These are phyloP conservation scores for Clonostachys solani DNA, from an alignment of 2,329 filamentous ascomycete species.

Conservation along the genomic window DNA sequence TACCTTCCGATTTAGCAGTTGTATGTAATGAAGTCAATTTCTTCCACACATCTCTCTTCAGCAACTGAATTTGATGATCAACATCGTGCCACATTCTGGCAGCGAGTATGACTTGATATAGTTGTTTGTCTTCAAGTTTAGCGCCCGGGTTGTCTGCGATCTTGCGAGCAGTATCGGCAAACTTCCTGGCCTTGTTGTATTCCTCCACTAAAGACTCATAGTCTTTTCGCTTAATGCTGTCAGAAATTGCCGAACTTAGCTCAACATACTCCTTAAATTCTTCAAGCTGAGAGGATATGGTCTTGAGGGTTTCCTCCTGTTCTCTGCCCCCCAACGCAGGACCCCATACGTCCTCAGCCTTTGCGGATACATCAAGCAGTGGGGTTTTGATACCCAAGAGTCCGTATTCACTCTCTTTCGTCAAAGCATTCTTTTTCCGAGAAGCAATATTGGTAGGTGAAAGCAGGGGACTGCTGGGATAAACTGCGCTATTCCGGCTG, in stretches of 20 bases:
- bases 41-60: conserved; percentile 89
- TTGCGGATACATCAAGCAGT: conserved; percentile 83
- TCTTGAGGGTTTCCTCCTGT: conserved; percentile 82
- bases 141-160: conserved; percentile 55
- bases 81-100: conserved; percentile 95
- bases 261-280: conserved; percentile 80
- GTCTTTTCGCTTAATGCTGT: conserved; percentile 86
- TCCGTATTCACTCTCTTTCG: conserved; percentile 90
- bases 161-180: conserved; percentile 72
- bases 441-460: conserved; percentile 43
- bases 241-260: conserved; percentile 70
- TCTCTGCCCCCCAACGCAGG: conserved; percentile 88
- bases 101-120: conserved; percentile 83
- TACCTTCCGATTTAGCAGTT: conserved; percentile 41
- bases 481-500: conserved; percentile 55
- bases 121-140: conserved; percentile 69
- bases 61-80: conserved; percentile 76
- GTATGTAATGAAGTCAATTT: conserved; percentile 67
- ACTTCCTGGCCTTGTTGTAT: conserved; percentile 77
- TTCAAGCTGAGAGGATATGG: conserved; percentile 70
- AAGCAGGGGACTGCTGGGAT: conserved; percentile 43
- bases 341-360: conserved; percentile 96
- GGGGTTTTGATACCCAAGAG: conserved; percentile 84
- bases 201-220: conserved; percentile 85
- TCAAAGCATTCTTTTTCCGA: conserved; percentile 80